Evolutionary conservation across 2,329 filamentous ascomycete genomes (phyloP), one percentile per base, ranked within the genome.

Genomic region (Pleurostoma richardsiae): DNA sequence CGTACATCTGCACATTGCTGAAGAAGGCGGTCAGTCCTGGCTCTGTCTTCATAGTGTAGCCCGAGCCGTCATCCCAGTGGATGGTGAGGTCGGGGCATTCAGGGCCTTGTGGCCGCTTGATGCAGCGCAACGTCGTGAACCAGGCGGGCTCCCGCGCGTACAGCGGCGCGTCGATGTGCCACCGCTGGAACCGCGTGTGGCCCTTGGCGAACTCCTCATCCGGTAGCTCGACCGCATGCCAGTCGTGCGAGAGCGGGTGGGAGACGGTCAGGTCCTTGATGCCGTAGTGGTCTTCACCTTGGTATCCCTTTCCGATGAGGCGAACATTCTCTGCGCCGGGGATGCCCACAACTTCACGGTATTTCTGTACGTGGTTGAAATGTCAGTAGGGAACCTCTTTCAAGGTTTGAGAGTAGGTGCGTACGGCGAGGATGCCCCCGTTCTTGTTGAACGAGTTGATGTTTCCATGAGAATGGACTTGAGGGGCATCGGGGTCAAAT

Each of bases 381-480:
- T 19, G 50, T 40, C 19, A 19, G 19, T 19, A 19, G 19, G 19
- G 19, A 19, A 19, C 19, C 19, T 19, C 19, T 19, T 19, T 19
- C 19, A 19, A 19, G 19, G 19, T 19, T 19, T 19, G 19, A 19
- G 19, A 19, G 19, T 19, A 19, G 19, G 19, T 19, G 55, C 55
- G 48, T 53, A 61, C 62, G 11, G 65, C 60, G 28, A 72, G 58
- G 40, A 72, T 49, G 1, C 68, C 69, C 6, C 67, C 68, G 40
- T 62, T 62, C 42, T 63, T 64, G 30, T 66, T 60, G 52, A 72
- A 72, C 2, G 64, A 62, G 46, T 68, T 65, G 7, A 70, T 43
- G 38, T 66, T 63, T 5, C 69, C 70, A 46, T 72, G 68, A 3
- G 66, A 69, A 51, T 72, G 67, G 2, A 73, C 59, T 38, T 66